Base-by-base conservation (phyloP, 441 rosid species). In the Adansonia grandidieri region DNA sequence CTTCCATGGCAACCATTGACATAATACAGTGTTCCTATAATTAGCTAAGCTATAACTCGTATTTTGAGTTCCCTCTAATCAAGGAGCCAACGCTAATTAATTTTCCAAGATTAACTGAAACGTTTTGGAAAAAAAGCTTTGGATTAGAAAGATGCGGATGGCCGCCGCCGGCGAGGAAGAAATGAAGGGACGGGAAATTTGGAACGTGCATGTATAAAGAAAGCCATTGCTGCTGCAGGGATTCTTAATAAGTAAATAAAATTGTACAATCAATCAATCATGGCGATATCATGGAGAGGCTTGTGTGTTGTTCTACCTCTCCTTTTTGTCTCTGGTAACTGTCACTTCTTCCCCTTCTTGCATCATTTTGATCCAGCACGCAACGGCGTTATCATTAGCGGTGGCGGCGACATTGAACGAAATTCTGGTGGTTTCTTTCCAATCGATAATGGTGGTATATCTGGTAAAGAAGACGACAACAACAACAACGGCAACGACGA, bases 291-390 rank as follows among this genome's bases (percentile, higher is more conserved):
- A 14, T 24, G 56, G 58, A 71, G 74, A 24, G 74, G 60, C 57
- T 4, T 71, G 5, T 71, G 7, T 71, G 1, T 71, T 14, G 37
- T 32, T 32, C 20, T 71, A 32, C 69, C 69, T 71, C 61, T 71
- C 61, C 57, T 71, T 14, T 14, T 50, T 71, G 45, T 71, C 11
- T 7, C 11, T 6, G 61, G 74, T 2, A 48, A 50, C 44, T 22
- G 20, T 50, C 15, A 48, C 1, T 11, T 70, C n/a, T 50, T 64
- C 51, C 60, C 40, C 11, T 11, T 32, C 1, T 68, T 11, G 24
- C 10, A 37, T 11, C 44, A 28, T 0, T 6, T 64, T 15, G 11
- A 64, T 10, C 69, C 69, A 24, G 10, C 8, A 28, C 4, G 9
- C 4, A 2, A 14, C 13, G 37, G 37, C 37, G 37, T 32, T 32